Percentiles rank a stretch among this genome's conserved stretches.
phyloP scores from a whole-genome alignment of 2,329 filamentous ascomycete genomes.

The Xylariales sp. region DNA sequence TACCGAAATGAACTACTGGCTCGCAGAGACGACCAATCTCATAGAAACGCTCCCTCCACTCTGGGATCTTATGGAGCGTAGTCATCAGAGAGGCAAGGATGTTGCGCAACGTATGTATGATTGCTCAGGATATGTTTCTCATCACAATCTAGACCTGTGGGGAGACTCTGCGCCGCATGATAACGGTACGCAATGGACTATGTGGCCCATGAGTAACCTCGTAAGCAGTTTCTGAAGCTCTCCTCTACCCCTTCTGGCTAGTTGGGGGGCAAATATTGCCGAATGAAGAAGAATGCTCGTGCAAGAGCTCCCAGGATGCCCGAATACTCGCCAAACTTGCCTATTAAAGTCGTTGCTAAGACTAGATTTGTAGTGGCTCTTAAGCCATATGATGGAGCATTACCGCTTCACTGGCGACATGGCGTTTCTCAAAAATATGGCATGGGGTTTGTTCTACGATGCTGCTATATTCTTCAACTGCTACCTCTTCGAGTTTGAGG shows the following conservation, averaged over 20 bases:
- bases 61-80: constrained; percentile 30
- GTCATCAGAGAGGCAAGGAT: constrained; percentile 24
- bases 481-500: constrained; percentile 17
- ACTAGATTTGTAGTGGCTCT: too few relatives aligned
- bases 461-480: constrained; percentile 26
- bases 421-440: constrained; percentile 15
- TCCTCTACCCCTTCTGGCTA: too few relatives aligned
- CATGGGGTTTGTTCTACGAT: constrained; percentile 23
- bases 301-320: too few relatives aligned
- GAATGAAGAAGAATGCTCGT: too few relatives aligned
- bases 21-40: constrained; percentile 1
- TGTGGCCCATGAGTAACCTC: constrained; percentile 24
- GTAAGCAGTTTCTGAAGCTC: too few relatives aligned
- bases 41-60: constrained; percentile 17
- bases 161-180: constrained; percentile 30
- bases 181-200: constrained; percentile 25
- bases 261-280: too few relatives aligned
- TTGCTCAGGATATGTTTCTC: constrained; percentile 27
- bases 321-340: too few relatives aligned
- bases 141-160: constrained; percentile 34
- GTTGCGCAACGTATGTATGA: constrained; percentile 29
- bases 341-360: too few relatives aligned
- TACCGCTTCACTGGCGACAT: constrained; percentile 20
- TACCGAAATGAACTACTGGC: constrained; percentile 26
- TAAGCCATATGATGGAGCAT: constrained; percentile 24